Evolutionary conservation across 164 flowering plant species (phyloP), one percentile per base, ranked within the genome.

Genomic region (Vitis labrusca): DNA sequence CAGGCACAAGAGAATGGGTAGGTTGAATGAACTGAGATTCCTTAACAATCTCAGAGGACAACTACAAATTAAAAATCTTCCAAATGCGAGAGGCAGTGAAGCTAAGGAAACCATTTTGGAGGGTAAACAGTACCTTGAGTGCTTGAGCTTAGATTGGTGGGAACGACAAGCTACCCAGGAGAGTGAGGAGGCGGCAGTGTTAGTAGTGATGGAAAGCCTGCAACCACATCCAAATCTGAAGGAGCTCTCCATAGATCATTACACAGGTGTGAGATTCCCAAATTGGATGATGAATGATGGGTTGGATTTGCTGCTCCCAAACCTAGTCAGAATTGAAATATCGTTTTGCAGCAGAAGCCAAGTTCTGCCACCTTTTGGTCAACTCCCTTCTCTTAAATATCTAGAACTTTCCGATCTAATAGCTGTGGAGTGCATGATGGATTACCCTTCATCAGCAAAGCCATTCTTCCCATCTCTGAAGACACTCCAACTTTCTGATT

Each of bases 141-240:
- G 8, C 44, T 32, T 32, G 44, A 32, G 6, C 4, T 32, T 32
- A 32, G 0, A 0, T 32, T 32, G 44, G 44, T 0, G 0, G 44
- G 0, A 0, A 32, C 17, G 0, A 17, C 0, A 32, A 32, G 44
- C 0, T 4, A 32, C 44, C 0, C 5, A 5, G 0, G 44, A 4
- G 44, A 32, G 0, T 32, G 44, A 5, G 32, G 52, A 27, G 3
- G 19, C 23, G 4, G 67, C n/a, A n/a, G n/a, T n/a, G n/a, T n/a
- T 49, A 11, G 49, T 6, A 27, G 48, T 15, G 11, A 15, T 56
- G 16, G 52, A 47, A 15, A 51, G 51, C 8, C 62, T 67, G 9
- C 50, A 15, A 48, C 70, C 70, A 54, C 70, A 56, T 50, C 30
- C 51, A 47, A 54, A 67, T 56, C 30, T 67, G 12, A 37, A 11